Conservation (phyloP, 2,329 filamentous ascomycete species). For the Trichoderma sp. region DNA sequence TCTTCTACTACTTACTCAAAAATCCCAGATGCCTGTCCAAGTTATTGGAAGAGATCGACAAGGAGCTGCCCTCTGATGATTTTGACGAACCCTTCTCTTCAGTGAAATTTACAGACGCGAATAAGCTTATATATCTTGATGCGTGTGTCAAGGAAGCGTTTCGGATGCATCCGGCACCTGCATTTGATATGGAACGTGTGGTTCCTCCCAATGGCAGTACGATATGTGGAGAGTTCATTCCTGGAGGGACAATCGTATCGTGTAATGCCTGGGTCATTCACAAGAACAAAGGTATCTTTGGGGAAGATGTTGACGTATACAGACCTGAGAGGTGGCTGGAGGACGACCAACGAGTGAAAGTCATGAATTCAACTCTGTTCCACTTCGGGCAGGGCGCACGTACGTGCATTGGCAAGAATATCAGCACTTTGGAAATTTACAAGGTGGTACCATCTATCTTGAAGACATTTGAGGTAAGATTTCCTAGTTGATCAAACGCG, state of each 20-base stretch:
- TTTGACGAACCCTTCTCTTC: no score
- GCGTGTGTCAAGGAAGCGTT: neutral
- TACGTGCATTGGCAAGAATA: neutral
- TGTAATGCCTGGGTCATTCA: neutral
- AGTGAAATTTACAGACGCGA: no score
- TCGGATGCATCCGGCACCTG: neutral
- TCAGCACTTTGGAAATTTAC: neutral
- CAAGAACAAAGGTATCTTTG: neutral
- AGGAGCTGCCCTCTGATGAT: no score
- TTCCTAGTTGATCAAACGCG: no score
- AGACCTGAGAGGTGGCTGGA: neutral
- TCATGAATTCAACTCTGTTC: neutral
- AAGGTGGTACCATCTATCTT: neutral
- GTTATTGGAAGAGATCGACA: no score
- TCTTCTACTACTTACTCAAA: neutral
- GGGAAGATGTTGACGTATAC: neutral
- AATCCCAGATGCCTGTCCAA: neutral
- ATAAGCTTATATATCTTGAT: neutral
- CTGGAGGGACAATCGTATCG: neutral
- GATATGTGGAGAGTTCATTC: neutral
- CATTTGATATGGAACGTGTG: neutral
- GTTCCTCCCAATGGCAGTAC: neutral
- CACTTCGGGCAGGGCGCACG: neutral
- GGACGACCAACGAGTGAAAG: neutral
- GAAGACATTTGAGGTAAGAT: no score